A percentile compares a stretch with the other conserved stretches of the same genome.
phyloP scores from a whole-genome alignment of 768 basidiomycete species.

The Rhodotorula sphaerocarpa region DNA sequence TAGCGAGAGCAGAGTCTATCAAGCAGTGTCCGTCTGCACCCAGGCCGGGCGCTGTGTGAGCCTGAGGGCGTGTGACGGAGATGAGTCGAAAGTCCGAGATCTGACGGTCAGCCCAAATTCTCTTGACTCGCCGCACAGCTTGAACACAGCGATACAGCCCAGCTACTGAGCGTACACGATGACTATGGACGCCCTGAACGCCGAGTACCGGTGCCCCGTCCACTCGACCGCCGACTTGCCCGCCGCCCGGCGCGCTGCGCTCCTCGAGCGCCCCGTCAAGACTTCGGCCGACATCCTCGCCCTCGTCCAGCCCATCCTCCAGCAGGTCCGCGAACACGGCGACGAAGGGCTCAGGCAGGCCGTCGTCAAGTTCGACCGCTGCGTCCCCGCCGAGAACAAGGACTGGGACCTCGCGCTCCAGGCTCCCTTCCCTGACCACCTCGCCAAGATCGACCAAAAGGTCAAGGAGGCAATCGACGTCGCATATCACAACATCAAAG shows the following conservation, averaged over 20 bases:
- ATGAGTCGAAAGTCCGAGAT: no score
- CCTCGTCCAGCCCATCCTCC: constrained; percentile 89
- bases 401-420: constrained; percentile 46
- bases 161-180: neutral
- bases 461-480: constrained; percentile 76
- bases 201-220: constrained; percentile 24
- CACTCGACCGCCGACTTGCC: constrained; percentile 18
- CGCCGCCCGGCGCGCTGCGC: neutral
- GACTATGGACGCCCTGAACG: neutral
- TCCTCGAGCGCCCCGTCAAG: constrained; percentile 64
- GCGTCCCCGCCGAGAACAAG: constrained; percentile 58
- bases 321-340: constrained; percentile 70
- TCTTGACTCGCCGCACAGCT: no score
- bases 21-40: no score
- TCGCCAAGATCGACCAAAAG: constrained; percentile 54
- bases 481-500: constrained; percentile 79
- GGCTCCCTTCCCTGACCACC: constrained; percentile 61
- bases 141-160: no score
- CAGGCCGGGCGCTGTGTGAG: no score
- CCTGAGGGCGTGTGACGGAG: no score
- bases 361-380: constrained; percentile 89
- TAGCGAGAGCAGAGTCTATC: no score
- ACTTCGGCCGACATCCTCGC: constrained; percentile 77
- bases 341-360: constrained; percentile 78
- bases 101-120: no score